Base-by-base conservation (phyloP, 169 alveolate genomes). In the Cystoisospora suis region DNA sequence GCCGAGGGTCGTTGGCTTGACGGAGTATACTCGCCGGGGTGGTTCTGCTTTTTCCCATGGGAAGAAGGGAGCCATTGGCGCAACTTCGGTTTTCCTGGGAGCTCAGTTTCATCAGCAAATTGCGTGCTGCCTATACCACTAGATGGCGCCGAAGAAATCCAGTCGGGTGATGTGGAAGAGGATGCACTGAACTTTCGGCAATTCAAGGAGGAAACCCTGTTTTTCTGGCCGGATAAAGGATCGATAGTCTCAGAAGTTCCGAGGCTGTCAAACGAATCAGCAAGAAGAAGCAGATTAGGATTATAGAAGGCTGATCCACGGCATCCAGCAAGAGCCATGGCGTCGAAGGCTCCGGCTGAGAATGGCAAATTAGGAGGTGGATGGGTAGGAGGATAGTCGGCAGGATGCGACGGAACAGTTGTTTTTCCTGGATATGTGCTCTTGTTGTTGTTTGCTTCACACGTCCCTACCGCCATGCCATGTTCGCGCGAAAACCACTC, bases 301-400 rank as follows among this genome's bases (percentile, higher is more conserved):
- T 65, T 44, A n/a, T 17, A 65, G n/a, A 65, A 65, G 77, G 77
- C 77, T 1, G 77, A 65, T 12, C 77, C 77, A 1, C 40, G 12
- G n/a, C 77, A 17, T 1, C 45, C n/a, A n/a, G 77, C 77, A 17
- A 65, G 77, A 5, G 77, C 77, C 5, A 44, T 5, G n/a, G 77
- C 77, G 77, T 65, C 77, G n/a, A 65, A 65, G 9, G 77, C 77
- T 32, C 34, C 77, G n/a, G 45, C 34, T 9, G 77, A 23, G 77
- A 23, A 65, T 7, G 77, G 77, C 38, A 65, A 44, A 36, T 23
- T 12, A 3, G 77, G 77, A 12, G 44, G 44, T 7, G 77, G 44
- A 65, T 65, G 34, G 42, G 40, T 23, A n/a, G 77, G 77, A 0
- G 77, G 77, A 12, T 32, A n/a, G 1, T 23, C 77, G 6, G 77